phyloP scores from a whole-genome alignment of 768 basidiomycete genomes.

The Lactifluus rugatus region DNA sequence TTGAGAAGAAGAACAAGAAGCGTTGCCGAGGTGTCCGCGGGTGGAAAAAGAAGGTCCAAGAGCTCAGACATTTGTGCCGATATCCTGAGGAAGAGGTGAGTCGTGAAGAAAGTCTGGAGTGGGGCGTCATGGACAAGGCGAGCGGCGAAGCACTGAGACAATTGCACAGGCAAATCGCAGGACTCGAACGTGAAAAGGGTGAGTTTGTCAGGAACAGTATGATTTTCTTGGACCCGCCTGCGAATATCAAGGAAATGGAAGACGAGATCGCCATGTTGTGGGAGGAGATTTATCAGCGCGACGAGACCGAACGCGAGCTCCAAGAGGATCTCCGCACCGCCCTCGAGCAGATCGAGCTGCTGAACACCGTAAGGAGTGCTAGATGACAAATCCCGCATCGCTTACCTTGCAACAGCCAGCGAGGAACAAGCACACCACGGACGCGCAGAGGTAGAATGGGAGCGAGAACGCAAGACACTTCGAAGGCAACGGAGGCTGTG shows the following conservation, averaged over 20 bases:
- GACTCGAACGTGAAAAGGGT: constrained; percentile 56
- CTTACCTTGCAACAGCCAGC: constrained; percentile 22
- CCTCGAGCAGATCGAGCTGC: constrained; percentile 51
- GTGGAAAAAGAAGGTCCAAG: constrained; percentile 72
- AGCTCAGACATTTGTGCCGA: constrained; percentile 58
- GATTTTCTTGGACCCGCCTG: constrained; percentile 8
- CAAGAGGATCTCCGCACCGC: constrained; percentile 44
- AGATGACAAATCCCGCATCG: constrained; percentile 32
- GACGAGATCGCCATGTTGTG: constrained; percentile 42
- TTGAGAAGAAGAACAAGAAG: constrained; percentile 56
- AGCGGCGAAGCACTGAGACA: constrained; percentile 70
- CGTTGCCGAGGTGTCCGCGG: constrained; percentile 42
- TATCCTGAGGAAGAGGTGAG: constrained; percentile 79
- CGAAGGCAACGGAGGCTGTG: constrained; percentile 36
- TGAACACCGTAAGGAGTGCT: constrained; percentile 31
- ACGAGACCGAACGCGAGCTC: constrained; percentile 46
- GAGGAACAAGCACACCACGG: constrained; percentile 35
- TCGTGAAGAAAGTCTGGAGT: constrained; percentile 69
- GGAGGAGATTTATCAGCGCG: constrained; percentile 34
- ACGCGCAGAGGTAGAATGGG: constrained; percentile 36
- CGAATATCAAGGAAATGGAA: constrained; percentile 29
- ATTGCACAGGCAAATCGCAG: constrained; percentile 69
- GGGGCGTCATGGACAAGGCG: constrained; percentile 77
- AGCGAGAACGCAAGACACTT: constrained; percentile 38
- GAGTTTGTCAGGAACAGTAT: constrained; percentile 28